These are phyloP conservation scores for Cyclotella atomus DNA, from an alignment of 108 stramenopile species.

Conservation along the genomic window DNA sequence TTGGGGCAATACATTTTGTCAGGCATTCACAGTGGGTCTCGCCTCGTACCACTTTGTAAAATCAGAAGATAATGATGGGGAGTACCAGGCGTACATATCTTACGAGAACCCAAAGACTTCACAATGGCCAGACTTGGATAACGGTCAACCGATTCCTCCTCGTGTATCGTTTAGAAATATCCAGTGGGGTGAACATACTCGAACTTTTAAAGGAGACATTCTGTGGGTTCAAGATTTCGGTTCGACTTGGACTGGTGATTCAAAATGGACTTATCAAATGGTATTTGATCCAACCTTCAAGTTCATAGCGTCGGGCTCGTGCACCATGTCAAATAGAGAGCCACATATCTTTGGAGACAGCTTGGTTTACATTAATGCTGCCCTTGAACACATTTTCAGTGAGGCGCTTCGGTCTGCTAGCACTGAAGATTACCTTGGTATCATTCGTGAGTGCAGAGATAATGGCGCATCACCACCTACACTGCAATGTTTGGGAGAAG, in stretches of 20 bases:
- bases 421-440: constrained; percentile 23
- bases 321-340: constrained; percentile 31
- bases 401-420: constrained; percentile 10
- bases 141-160: constrained; percentile 63
- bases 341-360: constrained; percentile 35
- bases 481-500: constrained; percentile 25
- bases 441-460: constrained; percentile 21
- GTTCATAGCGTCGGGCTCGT: constrained; percentile 62
- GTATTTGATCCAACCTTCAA: constrained; percentile 62
- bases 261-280: constrained; percentile 73
- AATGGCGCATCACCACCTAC: constrained; percentile 16
- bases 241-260: constrained; percentile 69
- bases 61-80: constrained; percentile 6
- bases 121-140: constrained; percentile 72
- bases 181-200: constrained; percentile 43
- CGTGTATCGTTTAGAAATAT: constrained; percentile 60
- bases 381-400: constrained; percentile 20
- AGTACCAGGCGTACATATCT: constrained; percentile 61
- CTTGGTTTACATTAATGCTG: constrained; percentile 47
- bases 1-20: constrained; percentile 80
- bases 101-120: constrained; percentile 64
- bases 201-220: constrained; percentile 69
- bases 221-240: constrained; percentile 62
- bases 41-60: constrained; percentile 79
- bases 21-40: constrained; percentile 65